These are phyloP conservation scores for Gossypium trilobum DNA, from an alignment of 441 rosid genomes.

Conservation along the genomic window DNA sequence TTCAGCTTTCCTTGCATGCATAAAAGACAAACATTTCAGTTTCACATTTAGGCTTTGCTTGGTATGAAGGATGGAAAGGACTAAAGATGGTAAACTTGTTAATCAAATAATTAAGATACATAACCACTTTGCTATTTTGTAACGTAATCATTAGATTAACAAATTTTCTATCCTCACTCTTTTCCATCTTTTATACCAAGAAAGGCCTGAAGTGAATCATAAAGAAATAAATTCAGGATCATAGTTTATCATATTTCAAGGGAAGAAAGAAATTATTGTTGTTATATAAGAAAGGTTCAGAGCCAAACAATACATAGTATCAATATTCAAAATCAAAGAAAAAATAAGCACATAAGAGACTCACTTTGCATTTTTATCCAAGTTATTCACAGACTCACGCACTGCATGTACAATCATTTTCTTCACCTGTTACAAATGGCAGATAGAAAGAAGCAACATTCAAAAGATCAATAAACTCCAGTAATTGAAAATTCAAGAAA, in stretches of 20 bases:
- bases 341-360: background rate
- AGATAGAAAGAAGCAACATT: background rate
- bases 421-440: conserved; percentile 25
- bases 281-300: background rate
- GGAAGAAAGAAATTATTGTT: background rate
- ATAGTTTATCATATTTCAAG: background rate
- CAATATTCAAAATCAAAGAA: background rate
- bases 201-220: background rate
- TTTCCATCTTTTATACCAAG: background rate
- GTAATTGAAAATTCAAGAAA: background rate
- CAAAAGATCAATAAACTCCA: background rate
- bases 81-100: background rate
- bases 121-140: background rate
- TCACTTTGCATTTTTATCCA: conserved; percentile 16
- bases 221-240: background rate
- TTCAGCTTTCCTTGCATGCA: background rate
- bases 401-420: conserved; percentile 29
- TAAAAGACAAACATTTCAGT: background rate
- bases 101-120: background rate
- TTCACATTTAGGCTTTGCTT: background rate
- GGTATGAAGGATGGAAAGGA: background rate
- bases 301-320: background rate
- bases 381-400: conserved; percentile 13
- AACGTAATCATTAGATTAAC: background rate
- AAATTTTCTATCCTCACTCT: background rate